Evolutionary conservation across 768 basidiomycete genomes (phyloP), one percentile per base, ranked within the genome.

Genomic region (Amanita muscaria): DNA sequence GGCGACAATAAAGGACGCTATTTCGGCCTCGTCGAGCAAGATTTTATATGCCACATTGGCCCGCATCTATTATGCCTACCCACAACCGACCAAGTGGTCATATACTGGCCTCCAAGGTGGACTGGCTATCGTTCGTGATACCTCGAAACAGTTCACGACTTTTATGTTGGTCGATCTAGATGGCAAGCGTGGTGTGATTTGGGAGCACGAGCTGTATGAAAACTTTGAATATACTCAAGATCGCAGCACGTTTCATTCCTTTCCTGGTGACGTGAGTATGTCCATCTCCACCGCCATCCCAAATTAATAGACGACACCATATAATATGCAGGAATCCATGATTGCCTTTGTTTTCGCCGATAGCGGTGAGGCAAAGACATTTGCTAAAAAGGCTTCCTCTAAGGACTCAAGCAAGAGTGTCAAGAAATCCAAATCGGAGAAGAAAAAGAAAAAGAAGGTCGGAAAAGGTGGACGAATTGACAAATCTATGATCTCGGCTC

Each of bases 131-230:
- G 72, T 76, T 12, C 65, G 73, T 11, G 82, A 91, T 58, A 75
- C 67, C 37, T 59, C 64, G 2, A 75, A 70, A 42, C 75, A 74
- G 21, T 69, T 70, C 3, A 67, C 79, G 30, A 72, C 71, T 57
- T 77, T 96, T 57, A 79, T 77, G 60, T 67, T 98, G 41, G 85
- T 98, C 2, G 94, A 97, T 62, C 56, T 96, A 14, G 64, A 72
- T 51, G 88, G 90, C 15, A 88, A 88, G 3, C 66, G 90, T 43
- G 91, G 90, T 4, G 76, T 92, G 16, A 78, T 91, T 33, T 99
- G 94, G 94, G 80, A 90, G 47, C 88, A 96, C 52, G 91, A 94
- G 60, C 63, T 97, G 4, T 94, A 91, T 53, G 71, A 83, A 19
- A 80, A 79, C 24, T 76, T 94, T 51, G 78, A 86, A 46, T 89